Base-by-base conservation (phyloP, 768 basidiomycete species). In the Dacryopinax spathularia region DNA sequence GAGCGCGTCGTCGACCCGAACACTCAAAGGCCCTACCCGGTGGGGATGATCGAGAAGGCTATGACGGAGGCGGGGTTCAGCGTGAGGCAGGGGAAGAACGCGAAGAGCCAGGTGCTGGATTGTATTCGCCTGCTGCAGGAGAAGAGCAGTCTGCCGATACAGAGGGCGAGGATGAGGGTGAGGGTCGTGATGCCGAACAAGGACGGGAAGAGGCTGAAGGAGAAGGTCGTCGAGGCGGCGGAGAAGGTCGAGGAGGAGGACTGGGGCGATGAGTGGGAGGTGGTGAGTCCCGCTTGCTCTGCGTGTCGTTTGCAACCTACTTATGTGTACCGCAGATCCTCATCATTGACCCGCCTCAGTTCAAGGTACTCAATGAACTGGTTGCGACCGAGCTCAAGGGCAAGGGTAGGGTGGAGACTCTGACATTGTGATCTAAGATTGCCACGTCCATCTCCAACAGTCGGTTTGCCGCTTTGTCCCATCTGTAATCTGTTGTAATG, bases 11-110 rank as follows among this genome's bases (percentile, higher is more conserved):
- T 98, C 25, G 94, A 98, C 70, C 96, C 96, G 0, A 76, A 80
- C 2, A 95, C 92, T 1, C 87, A 91, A 72, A 78, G 84, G 10
- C 92, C 94, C 4, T 93, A 97, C 72, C 87, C 92, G 4, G 91
- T 95, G 33, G 87, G 90, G 18, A 91, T 98, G 79, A 91, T 99
- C 66, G 96, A 99, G 72, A 98, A 96, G 75, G 93, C 93, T 0
- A 95, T 99, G 95, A 76, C 84, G 9, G 94, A 98, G 72, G 87
- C 90, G 9, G 94, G 94, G 0, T 94, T 88, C 75, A 95, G 91
- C 68, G 87, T 95, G 29, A 88, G 89, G 69, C 81, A 81, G 44
- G 85, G 86, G 67, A 97, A 97, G 78, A 87, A 82, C 22, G 94
- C 93, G 3, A 99, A 99, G 77, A 89, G 87, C 60, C 96, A 99